Evolutionary conservation across 2,329 filamentous ascomycete species (phyloP).

Genomic region (Aspergillus sp.): DNA sequence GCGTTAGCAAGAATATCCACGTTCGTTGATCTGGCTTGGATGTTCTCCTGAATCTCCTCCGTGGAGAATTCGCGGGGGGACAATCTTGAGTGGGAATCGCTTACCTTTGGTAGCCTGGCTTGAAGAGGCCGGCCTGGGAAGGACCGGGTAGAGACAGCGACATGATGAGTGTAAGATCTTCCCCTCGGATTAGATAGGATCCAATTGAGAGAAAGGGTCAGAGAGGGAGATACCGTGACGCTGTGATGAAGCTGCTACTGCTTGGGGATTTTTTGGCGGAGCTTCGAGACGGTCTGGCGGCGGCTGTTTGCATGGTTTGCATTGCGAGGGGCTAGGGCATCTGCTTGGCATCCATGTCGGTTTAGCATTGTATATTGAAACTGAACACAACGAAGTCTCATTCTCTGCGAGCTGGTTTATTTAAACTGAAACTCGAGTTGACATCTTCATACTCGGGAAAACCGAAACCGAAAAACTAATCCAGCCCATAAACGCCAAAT

Average conservation of each 20-base stretch:
- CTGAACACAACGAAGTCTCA: no score
- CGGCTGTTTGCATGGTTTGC: constrained; percentile 42
- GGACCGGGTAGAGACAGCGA: constrained; percentile 95
- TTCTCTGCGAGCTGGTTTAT: no score
- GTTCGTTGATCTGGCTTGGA: not conserved
- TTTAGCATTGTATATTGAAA: no score
- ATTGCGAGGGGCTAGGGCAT: constrained; percentile 31
- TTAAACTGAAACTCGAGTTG: no score
- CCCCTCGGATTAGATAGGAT: constrained; percentile 17
- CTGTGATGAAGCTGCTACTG: constrained; percentile 24
- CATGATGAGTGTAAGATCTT: constrained; percentile 57
- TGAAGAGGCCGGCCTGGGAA: constrained; percentile 91
- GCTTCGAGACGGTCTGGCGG: constrained; percentile 29
- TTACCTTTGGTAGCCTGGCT: constrained; percentile 94
- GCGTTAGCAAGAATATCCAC: constrained; percentile 12
- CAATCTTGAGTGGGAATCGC: constrained; percentile 32
- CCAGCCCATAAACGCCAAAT: no score
- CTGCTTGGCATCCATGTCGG: not conserved
- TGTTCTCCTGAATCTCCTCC: not conserved
- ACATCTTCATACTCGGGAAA: no score
- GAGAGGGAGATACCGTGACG: constrained; percentile 11
- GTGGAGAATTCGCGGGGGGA: constrained; percentile 9
- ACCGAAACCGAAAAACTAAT: no score
- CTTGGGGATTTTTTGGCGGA: constrained; percentile 41
- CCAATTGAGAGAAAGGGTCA: constrained; percentile 6